Evolutionary conservation across 371 early-diverging fungal species (phyloP), one percentile per base, ranked within the genome.

Genomic region (Vairimorpha ceranae): DNA sequence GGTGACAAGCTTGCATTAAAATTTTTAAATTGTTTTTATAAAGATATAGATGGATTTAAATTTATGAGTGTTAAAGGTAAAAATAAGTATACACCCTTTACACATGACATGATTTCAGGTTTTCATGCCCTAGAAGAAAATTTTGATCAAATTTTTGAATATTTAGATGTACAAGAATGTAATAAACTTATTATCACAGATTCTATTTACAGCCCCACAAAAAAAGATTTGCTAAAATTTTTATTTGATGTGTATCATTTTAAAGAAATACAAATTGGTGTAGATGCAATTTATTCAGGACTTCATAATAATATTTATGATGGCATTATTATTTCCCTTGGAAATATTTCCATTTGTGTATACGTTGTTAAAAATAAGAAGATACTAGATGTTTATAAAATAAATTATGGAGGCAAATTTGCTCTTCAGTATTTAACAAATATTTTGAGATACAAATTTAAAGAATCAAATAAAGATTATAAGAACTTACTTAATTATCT

Each of bases 251-350:
- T 70, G 14, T 82, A 80, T 51, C 56, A 61, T 14, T 80, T 78
- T 59, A 70, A 77, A 19, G 70, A 63, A 46, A 70, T 85, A 27
- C 77, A 77, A 33, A 19, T 83, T 46, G 83, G 79, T 12, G 66
- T 75, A 58, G 85, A 85, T 54, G 70, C 73, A 29, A 60, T 82
- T 32, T 82, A 76, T 48, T 65, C 80, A 8, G 82, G 80, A 65
- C 65, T 78, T 43, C 64, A 77, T 41, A 79, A 83, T 67, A 48
- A 70, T 15, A 29, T 25, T 8, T 41, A 59, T 0, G 38, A 48
- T 17, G 56, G 56, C 38, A 38, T 73, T 30, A 48, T 76, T 38
- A 59, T 78, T 14, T 30, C 27, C 27, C 17, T 78, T n/a, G 32
- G 61, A 2, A 65, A 76, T 25, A 43, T 67, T n/a, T 30, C 51